Conservation (phyloP, 176 grass and related monocot genomes). For the Musa acuminata region DNA sequence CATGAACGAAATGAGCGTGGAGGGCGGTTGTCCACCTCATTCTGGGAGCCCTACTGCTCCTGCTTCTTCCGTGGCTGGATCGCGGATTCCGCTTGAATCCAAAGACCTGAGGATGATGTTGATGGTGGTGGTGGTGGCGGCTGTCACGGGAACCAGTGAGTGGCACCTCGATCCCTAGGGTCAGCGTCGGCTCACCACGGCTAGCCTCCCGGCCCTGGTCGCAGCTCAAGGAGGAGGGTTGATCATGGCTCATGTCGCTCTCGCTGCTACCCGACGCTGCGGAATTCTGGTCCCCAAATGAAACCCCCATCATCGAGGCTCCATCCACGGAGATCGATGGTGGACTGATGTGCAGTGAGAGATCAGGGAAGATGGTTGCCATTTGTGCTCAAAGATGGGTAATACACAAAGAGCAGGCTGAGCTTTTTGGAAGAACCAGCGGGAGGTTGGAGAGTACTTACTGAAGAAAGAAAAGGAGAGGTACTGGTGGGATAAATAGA, state of each 20-base stretch:
- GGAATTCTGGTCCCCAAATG: neutral
- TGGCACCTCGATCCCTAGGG: slow-evolving; percentile 31
- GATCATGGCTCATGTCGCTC: slow-evolving; percentile 10
- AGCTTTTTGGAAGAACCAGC: too few species aligned
- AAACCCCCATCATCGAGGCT: neutral
- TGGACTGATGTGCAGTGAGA: slow-evolving; percentile 69
- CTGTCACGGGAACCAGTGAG: neutral
- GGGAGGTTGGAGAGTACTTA: too few species aligned
- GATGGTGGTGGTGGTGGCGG: slow-evolving; percentile 5
- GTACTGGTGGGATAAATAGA: slow-evolving; percentile 35
- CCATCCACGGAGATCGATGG: slow-evolving; percentile 21
- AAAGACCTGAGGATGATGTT: slow-evolving; percentile 25
- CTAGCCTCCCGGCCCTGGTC: slow-evolving; percentile 23
- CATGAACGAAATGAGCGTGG: slow-evolving; percentile 83
- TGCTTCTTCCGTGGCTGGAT: slow-evolving; percentile 39
- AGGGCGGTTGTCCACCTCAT: slow-evolving; percentile 95
- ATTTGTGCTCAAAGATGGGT: slow-evolving; percentile 17
- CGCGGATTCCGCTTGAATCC: slow-evolving; percentile 54
- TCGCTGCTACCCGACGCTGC: slow-evolving; percentile 24
- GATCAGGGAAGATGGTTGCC: slow-evolving; percentile 46
- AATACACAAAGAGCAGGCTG: too few species aligned
- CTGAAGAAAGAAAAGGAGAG: slow-evolving; percentile 14
- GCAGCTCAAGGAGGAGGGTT: slow-evolving; percentile 4
- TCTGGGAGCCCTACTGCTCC: slow-evolving; percentile 67
- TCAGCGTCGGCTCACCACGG: slow-evolving; percentile 31